Evolutionary conservation across 306 rosid species (phyloP).

Genomic region (Prunus padus): DNA sequence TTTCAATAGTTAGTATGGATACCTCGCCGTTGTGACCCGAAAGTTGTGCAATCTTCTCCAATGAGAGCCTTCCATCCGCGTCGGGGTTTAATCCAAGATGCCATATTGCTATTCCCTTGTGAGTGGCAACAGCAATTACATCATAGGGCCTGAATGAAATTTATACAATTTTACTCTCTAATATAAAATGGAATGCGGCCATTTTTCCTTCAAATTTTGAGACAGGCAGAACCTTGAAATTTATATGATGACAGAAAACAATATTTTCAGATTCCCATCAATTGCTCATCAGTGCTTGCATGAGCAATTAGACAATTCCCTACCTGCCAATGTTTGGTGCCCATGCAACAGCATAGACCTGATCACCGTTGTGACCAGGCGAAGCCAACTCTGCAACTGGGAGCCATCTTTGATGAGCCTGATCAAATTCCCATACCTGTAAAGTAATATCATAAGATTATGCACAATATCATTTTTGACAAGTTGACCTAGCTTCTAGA

Average conservation of each 20-base stretch:
- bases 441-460: not conserved
- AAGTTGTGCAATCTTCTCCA: constrained; percentile 62
- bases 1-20: constrained; percentile 17
- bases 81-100: constrained; percentile 77
- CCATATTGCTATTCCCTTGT: constrained; percentile 77
- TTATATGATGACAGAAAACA: not conserved
- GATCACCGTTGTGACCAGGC: constrained; percentile 61
- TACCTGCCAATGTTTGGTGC: constrained; percentile 97
- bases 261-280: constrained; percentile 6
- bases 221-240: constrained; percentile 10
- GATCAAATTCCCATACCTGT: constrained; percentile 95
- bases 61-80: constrained; percentile 69
- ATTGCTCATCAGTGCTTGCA: not conserved
- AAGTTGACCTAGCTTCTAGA: not conserved
- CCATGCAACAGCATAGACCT: constrained; percentile 80
- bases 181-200: not conserved
- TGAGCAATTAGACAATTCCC: constrained; percentile 19
- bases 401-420: constrained; percentile 97
- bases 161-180: constrained; percentile 15
- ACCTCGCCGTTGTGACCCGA: constrained; percentile 80
- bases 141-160: constrained; percentile 61
- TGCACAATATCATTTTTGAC: too few species aligned
- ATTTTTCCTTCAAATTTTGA: constrained; percentile 6
- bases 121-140: constrained; percentile 76
- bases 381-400: constrained; percentile 89